phyloP scores from a whole-genome alignment of 2,329 filamentous ascomycete species.

The Diplodia corticola region DNA sequence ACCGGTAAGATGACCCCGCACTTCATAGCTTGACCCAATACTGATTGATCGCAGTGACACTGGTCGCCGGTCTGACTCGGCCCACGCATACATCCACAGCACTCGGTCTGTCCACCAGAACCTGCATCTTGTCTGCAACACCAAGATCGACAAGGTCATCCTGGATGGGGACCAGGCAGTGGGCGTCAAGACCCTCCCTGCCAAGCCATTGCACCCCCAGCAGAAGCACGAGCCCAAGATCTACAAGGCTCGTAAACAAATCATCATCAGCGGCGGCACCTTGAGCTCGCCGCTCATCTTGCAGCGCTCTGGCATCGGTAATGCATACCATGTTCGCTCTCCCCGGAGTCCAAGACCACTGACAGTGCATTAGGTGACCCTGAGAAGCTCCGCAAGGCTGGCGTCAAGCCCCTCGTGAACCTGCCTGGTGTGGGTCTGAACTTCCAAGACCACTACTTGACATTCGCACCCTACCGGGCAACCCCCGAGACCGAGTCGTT shows the following conservation, averaged over 20 bases:
- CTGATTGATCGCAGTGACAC: slow-evolving; percentile 43
- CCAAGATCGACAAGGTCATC: slow-evolving; percentile 75
- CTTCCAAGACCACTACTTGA: slow-evolving; percentile 66
- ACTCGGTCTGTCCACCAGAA: slow-evolving; percentile 70
- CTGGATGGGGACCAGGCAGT: slow-evolving; percentile 72
- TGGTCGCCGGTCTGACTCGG: slow-evolving; percentile 73
- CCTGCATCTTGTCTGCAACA: slow-evolving; percentile 71
- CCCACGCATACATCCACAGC: slow-evolving; percentile 75
- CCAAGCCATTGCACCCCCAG: slow-evolving; percentile 64
- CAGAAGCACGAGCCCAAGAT: slow-evolving; percentile 55
- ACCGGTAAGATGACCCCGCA: slow-evolving; percentile 47
- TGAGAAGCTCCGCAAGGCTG: slow-evolving; percentile 67
- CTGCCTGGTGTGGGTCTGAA: slow-evolving; percentile 73
- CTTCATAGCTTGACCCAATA: neutral
- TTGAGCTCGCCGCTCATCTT: slow-evolving; percentile 73
- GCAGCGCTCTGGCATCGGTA: slow-evolving; percentile 69
- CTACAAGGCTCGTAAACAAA: slow-evolving; percentile 70
- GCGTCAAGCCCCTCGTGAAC: slow-evolving; percentile 68
- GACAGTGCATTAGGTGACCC: slow-evolving; percentile 54
- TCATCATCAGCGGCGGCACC: slow-evolving; percentile 72
- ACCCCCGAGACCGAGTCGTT: slow-evolving; percentile 77
- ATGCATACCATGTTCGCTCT: slow-evolving; percentile 20
- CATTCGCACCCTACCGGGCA: slow-evolving; percentile 69
- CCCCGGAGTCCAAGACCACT: neutral
- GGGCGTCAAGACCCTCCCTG: slow-evolving; percentile 68